Percentiles rank a stretch among this genome's conserved stretches.
phyloP scores from a whole-genome alignment of 345 rosid species.

The Ceriops tagal region DNA sequence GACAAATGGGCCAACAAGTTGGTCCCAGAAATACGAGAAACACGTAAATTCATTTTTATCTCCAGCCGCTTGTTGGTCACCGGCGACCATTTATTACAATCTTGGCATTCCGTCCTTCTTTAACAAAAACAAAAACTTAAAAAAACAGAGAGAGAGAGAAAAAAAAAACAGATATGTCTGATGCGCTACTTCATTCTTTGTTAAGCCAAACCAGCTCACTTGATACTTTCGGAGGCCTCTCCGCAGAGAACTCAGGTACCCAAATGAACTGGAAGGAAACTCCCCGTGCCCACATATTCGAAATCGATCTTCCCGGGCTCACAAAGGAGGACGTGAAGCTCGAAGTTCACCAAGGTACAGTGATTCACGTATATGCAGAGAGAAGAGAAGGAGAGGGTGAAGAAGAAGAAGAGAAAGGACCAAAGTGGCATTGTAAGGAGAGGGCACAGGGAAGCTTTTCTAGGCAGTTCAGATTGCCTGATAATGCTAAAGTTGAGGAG shows the following conservation, averaged over 20 bases:
- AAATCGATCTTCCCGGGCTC: slow-evolving; percentile 39
- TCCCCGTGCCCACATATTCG: slow-evolving; percentile 28
- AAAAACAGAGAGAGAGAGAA: too few relatives aligned
- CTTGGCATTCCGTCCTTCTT: too few relatives aligned
- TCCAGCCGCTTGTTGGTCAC: too few relatives aligned
- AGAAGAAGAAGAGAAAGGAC: slow-evolving; percentile 15
- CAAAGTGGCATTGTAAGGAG: slow-evolving; percentile 43
- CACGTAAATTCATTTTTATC: too few relatives aligned
- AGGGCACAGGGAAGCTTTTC: slow-evolving; percentile 11
- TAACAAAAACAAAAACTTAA: too few relatives aligned
- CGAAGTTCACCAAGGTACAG: slow-evolving; percentile 22
- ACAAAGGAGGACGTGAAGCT: slow-evolving; percentile 40
- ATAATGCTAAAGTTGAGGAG: slow-evolving; percentile 34
- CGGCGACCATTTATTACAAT: too few relatives aligned
- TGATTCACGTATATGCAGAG: slow-evolving; percentile 22
- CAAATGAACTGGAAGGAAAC: slow-evolving; percentile 50
- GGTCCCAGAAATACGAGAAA: too few relatives aligned
- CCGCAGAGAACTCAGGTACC: not conserved
- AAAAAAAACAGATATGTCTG: too few relatives aligned
- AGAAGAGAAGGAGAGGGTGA: slow-evolving; percentile 20
- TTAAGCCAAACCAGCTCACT: not conserved
- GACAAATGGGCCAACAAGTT: too few relatives aligned
- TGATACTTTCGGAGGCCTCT: slow-evolving; percentile 4
- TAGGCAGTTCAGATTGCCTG: slow-evolving; percentile 36
- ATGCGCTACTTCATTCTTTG: not conserved